These are phyloP conservation scores for Purshia tridentata DNA, from an alignment of 306 rosid species.

Conservation along the genomic window DNA sequence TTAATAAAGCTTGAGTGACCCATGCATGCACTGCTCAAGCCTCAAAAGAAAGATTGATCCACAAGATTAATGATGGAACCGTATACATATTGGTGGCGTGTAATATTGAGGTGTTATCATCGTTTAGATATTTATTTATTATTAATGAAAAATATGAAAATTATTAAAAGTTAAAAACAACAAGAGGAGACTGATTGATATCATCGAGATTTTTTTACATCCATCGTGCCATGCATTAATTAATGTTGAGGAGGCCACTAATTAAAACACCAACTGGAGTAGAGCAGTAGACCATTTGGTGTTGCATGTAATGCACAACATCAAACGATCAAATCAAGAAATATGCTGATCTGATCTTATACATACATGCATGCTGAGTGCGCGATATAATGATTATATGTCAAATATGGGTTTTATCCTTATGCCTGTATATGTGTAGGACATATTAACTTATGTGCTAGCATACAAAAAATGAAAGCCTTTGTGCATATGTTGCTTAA, in stretches of 20 bases:
- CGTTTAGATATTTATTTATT: conserved; percentile 12
- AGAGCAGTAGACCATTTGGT: conserved; percentile 18
- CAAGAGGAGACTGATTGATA: background rate
- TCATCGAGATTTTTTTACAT: conserved; percentile 23
- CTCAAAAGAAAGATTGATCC: conserved; percentile 26
- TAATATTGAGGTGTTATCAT: conserved; percentile 24
- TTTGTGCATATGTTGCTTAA: background rate
- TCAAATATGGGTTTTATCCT: background rate
- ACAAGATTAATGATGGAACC: conserved; percentile 44
- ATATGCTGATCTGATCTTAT: background rate
- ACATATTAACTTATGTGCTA: conserved; percentile 32
- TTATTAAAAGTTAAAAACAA: conserved; percentile 13
- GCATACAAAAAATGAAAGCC: conserved; percentile 31
- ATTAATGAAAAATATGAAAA: conserved; percentile 15
- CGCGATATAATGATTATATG: background rate
- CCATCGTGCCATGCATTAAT: conserved; percentile 22
- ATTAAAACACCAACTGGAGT: conserved; percentile 19
- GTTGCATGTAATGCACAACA: conserved; percentile 29
- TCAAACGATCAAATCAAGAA: conserved; percentile 30
- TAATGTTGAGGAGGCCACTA: conserved; percentile 33
- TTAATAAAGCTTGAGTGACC: conserved; percentile 23
- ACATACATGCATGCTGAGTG: conserved; percentile 4
- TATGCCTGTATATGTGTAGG: background rate
- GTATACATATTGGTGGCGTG: conserved; percentile 8
- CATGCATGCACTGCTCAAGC: conserved; percentile 32